Evolutionary conservation across 306 rosid species (phyloP).

Genomic region (Senna tora): DNA sequence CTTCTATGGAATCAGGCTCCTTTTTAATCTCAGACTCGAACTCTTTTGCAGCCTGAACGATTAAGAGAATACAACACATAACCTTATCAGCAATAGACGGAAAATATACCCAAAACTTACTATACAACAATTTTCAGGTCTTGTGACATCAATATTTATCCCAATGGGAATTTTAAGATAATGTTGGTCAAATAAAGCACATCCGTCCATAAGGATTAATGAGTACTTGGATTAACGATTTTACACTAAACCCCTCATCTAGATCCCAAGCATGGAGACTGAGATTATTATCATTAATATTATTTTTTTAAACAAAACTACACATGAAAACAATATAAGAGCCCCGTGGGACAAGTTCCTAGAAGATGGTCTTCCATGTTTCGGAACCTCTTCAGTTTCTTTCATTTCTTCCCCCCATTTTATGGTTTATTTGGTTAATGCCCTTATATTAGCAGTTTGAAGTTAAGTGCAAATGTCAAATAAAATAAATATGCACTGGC

Average conservation of each 20-base stretch:
- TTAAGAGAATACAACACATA: constrained; percentile 32
- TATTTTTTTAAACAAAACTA: too few species aligned
- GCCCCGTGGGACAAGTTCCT: neutral
- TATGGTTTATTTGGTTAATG: constrained; percentile 1
- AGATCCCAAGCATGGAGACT: constrained; percentile 1
- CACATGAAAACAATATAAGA: constrained; percentile 4
- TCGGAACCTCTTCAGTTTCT: constrained; percentile 2
- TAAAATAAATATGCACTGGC: too few species aligned
- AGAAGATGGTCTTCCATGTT: neutral
- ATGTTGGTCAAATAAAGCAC: constrained; percentile 1
- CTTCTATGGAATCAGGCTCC: constrained; percentile 61
- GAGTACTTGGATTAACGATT: constrained; percentile 5
- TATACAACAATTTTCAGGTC: neutral
- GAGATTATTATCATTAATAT: too few species aligned
- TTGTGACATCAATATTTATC: neutral
- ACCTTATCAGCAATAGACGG: constrained; percentile 10
- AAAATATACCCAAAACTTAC: neutral
- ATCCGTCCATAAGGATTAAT: neutral
- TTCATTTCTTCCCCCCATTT: constrained; percentile 6
- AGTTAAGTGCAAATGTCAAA: too few species aligned
- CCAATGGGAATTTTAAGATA: constrained; percentile 1
- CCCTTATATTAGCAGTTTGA: too few species aligned
- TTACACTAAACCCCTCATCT: neutral
- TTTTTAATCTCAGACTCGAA: constrained; percentile 87
- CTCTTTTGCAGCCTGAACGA: constrained; percentile 93